A percentile compares a stretch with the other conserved stretches of the same genome.
These are phyloP conservation scores for Tolypocladium cylindrosporum DNA, from an alignment of 2,329 filamentous ascomycete genomes.

Conservation along the genomic window DNA sequence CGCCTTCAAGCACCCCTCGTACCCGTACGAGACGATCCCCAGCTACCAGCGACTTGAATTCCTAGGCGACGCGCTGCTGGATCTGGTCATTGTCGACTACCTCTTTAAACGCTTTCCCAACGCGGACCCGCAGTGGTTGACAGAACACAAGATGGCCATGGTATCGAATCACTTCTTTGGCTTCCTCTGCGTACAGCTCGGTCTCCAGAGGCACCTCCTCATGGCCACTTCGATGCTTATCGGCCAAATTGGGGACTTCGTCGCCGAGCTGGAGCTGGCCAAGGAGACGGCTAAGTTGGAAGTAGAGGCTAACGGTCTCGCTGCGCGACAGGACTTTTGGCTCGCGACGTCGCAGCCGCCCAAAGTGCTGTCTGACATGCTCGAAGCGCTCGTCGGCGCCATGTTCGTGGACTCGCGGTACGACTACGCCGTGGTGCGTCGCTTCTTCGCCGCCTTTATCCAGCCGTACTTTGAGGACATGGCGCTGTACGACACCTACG, in stretches of 20 bases:
- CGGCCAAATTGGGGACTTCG: slow-evolving; percentile 42
- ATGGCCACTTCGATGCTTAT: slow-evolving; percentile 33
- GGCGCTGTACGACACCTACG: slow-evolving; percentile 76
- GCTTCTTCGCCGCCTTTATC: slow-evolving; percentile 69
- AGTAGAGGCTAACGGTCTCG: slow-evolving; percentile 19
- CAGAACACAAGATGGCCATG: slow-evolving; percentile 99
- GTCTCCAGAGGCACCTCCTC: slow-evolving; percentile 65
- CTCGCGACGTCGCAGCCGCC: slow-evolving; percentile 51
- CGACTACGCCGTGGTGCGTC: slow-evolving; percentile 60
- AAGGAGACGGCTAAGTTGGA: slow-evolving; percentile 19
- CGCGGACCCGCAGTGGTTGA: slow-evolving; percentile 90
- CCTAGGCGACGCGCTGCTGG: slow-evolving; percentile 77
- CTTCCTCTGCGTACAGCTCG: slow-evolving; percentile 67
- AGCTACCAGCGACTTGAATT: slow-evolving; percentile 90
- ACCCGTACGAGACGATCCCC: slow-evolving; percentile 71
- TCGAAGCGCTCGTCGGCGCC: slow-evolving; percentile 84
- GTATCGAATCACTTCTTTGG: slow-evolving; percentile 92
- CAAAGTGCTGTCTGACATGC: slow-evolving; percentile 71
- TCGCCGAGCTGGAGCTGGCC: slow-evolving; percentile 45
- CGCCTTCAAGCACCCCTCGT: slow-evolving; percentile 82
- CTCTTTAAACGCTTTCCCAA: slow-evolving; percentile 68
- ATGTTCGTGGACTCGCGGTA: slow-evolving; percentile 85
- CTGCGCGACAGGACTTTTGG: slow-evolving; percentile 55
- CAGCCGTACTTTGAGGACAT: slow-evolving; percentile 77
- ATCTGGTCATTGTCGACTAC: slow-evolving; percentile 75